Conservation (phyloP, 192 early-diverging fungal species). For the Gryganskiella cystojenkinii region DNA sequence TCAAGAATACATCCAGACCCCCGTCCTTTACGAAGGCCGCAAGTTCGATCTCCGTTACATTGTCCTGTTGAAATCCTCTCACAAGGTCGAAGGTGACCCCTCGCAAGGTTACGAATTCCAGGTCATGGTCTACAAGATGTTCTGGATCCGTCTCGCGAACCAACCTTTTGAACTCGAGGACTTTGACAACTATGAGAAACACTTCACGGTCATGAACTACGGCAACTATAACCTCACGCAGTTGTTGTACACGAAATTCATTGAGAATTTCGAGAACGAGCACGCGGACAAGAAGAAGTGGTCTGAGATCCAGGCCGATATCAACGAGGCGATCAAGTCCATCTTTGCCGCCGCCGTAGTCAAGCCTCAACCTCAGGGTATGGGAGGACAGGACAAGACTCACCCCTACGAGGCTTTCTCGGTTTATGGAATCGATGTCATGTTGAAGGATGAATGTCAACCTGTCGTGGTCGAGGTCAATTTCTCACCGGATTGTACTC, state of each 20-base stretch:
- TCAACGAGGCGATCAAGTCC: slow-evolving; percentile 59
- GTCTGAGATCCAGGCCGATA: slow-evolving; percentile 54
- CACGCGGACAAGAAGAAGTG: slow-evolving; percentile 53
- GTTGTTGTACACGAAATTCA: slow-evolving; percentile 58
- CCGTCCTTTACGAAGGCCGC: slow-evolving; percentile 60
- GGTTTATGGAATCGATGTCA: slow-evolving; percentile 60
- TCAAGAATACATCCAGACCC: slow-evolving; percentile 56
- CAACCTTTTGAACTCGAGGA: slow-evolving; percentile 49
- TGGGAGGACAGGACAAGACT: slow-evolving; percentile 27
- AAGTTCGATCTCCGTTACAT: slow-evolving; percentile 62
- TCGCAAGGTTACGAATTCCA: slow-evolving; percentile 50
- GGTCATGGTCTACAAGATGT: slow-evolving; percentile 59
- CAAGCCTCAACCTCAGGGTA: slow-evolving; percentile 55
- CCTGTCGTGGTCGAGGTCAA: slow-evolving; percentile 59
- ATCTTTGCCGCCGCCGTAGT: slow-evolving; percentile 59
- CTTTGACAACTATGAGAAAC: slow-evolving; percentile 58
- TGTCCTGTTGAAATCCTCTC: slow-evolving; percentile 50
- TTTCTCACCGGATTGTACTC: slow-evolving; percentile 57
- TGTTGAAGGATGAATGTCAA: slow-evolving; percentile 56
- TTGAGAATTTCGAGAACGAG: slow-evolving; percentile 62
- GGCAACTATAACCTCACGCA: slow-evolving; percentile 59
- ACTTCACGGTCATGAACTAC: slow-evolving; percentile 65
- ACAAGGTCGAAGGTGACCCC: slow-evolving; percentile 46
- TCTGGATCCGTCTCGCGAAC: slow-evolving; percentile 63
- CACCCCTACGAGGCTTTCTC: slow-evolving; percentile 51